Conservation (phyloP, 2,329 filamentous ascomycete genomes). For the Scytalidium lignicola region DNA sequence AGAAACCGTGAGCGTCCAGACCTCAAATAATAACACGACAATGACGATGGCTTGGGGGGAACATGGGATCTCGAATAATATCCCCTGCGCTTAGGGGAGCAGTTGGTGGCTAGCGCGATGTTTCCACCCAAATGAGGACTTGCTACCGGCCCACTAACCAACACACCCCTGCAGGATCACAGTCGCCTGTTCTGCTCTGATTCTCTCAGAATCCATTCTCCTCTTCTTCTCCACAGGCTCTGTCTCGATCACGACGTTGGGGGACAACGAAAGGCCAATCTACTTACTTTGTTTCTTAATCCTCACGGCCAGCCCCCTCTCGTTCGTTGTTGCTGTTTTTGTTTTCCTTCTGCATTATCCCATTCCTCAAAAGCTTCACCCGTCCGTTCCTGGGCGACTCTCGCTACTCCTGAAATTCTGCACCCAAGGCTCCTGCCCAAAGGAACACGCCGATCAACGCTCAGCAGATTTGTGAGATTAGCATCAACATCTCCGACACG, state of each 20-base stretch:
- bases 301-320: neutral
- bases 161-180: neutral
- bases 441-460: neutral
- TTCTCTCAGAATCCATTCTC: constrained; percentile 7
- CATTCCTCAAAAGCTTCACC: neutral
- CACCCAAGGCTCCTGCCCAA: neutral
- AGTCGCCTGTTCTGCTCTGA: neutral
- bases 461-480: neutral
- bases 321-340: neutral
- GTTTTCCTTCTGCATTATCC: neutral
- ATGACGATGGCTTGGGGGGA: neutral
- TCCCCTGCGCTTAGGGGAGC: neutral
- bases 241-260: constrained; percentile 7
- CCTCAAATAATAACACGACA: neutral
- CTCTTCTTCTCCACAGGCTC: constrained; percentile 7
- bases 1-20: neutral
- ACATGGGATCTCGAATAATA: neutral
- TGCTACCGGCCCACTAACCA: neutral
- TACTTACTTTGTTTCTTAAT: neutral
- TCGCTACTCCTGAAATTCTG: neutral
- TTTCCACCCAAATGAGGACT: neutral
- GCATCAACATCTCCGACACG: neutral
- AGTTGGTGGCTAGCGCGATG: neutral
- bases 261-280: neutral
- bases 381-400: neutral